Evolutionary conservation across 2,329 filamentous ascomycete genomes (phyloP), one percentile per base, ranked within the genome.

Genomic region (Aspergillus fischeri): DNA sequence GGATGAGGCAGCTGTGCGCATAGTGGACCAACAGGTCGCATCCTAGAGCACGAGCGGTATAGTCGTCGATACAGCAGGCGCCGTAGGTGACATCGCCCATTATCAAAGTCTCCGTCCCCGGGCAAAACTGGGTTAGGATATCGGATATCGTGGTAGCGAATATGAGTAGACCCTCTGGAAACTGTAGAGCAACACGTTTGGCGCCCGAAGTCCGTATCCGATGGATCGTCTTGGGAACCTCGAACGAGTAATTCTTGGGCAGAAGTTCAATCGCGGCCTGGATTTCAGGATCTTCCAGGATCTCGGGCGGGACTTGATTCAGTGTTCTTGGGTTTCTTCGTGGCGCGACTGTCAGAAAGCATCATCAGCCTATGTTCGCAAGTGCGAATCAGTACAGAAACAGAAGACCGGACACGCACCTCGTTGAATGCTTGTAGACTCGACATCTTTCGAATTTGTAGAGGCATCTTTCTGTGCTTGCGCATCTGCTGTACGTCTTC

Each of bases 1-100:
- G 94, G 65, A 99, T 96, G 61, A 99, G 81, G 67, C 94, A 99
- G 71, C 90, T 95, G 77, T 99, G 94, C 1, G 94, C 94, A 71
- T 99, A 99, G 77, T 99, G 94, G 1, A 99, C 90, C 9, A 99
- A 81, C 6, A 99, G 80, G 67, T 99, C 94, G 72, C 94, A 99
- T 1, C 92, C 94, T 24, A 99, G 83, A 0, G 95, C 94, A 48
- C 93, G 83, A 1, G 94, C 95, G 0, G 94, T 99, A 77, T 95
- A 99, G 77, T 99, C 94, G 73, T 99, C 94, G 67, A 99, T 97
- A 71, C 94, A 99, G 79, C 94, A 99, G 24, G 94, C 94, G 61
- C 94, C 94, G 73, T 99, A 99, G 1, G 94, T 99, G 47, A 99
- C 94, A 72, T 99, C 94, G 60, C 94, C 94, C 94, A 99, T 99